These are phyloP conservation scores for Pleurotus platypus DNA, from an alignment of 768 basidiomycete species.

Conservation along the genomic window DNA sequence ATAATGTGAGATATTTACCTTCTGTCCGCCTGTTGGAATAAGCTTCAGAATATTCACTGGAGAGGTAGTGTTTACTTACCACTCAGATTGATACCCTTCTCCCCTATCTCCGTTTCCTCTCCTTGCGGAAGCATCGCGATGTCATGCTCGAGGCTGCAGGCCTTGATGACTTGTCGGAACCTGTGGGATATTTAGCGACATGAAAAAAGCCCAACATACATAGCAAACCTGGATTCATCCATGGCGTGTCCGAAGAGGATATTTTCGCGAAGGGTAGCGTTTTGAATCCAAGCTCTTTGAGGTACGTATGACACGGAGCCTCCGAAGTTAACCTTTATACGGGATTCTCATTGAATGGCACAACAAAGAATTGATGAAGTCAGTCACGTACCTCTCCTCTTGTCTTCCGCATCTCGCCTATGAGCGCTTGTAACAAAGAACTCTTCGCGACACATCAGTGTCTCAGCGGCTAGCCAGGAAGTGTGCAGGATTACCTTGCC, in stretches of 20 bases:
- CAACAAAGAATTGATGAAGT: not conserved
- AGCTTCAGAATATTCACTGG: not conserved
- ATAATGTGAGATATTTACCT: constrained; percentile 15
- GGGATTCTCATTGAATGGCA: not conserved
- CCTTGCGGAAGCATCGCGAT: constrained; percentile 68
- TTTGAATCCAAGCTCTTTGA: constrained; percentile 62
- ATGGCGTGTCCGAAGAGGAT: constrained; percentile 68
- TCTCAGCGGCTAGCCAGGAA: not conserved
- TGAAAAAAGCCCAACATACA: not conserved
- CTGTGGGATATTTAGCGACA: constrained; percentile 12
- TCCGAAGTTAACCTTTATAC: constrained; percentile 42
- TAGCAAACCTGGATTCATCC: constrained; percentile 46
- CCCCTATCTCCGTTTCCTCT: constrained; percentile 69
- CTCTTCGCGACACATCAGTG: constrained; percentile 31
- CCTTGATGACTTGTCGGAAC: constrained; percentile 52
- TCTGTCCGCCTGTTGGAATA: constrained; percentile 26
- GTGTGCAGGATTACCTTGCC: constrained; percentile 58
- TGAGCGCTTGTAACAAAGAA: constrained; percentile 50
- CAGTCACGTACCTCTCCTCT: constrained; percentile 42
- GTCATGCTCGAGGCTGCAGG: constrained; percentile 71
- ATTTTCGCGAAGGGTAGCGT: constrained; percentile 70
- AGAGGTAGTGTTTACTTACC: constrained; percentile 28
- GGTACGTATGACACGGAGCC: constrained; percentile 58
- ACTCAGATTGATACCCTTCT: constrained; percentile 71
- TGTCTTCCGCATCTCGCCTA: constrained; percentile 66